These are phyloP conservation scores for Cardiosporidium cionae DNA, from an alignment of 169 alveolate species.

Conservation along the genomic window DNA sequence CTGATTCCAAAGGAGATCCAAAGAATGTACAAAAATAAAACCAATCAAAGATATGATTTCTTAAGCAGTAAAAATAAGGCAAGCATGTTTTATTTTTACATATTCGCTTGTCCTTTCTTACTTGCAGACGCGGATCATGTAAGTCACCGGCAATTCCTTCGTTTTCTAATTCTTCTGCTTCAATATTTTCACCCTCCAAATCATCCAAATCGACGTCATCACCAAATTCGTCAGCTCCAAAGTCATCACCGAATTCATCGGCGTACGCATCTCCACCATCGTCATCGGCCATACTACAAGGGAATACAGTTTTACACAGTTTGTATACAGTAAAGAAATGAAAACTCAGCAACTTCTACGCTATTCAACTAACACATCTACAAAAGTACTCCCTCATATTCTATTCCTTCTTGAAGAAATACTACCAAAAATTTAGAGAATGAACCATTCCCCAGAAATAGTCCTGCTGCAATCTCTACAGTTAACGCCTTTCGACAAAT, in stretches of 20 bases:
- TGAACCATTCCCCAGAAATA: no score
- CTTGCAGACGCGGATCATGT: constrained; percentile 25
- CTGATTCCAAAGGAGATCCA: neutral
- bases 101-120: neutral
- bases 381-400: no score
- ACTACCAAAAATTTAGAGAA: no score
- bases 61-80: neutral
- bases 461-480: no score
- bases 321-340: no score
- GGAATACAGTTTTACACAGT: no score
- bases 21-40: neutral
- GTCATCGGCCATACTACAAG: no score
- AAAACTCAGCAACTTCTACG: no score
- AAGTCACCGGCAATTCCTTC: no score
- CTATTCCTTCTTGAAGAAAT: no score
- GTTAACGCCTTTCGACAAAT: no score
- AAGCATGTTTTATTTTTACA: neutral
- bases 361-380: no score
- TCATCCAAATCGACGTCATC: constrained; percentile 17
- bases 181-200: neutral
- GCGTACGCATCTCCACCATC: neutral
- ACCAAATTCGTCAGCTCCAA: constrained; percentile 9
- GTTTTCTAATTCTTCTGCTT: neutral
- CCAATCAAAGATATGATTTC: neutral
- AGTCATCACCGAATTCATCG: constrained; percentile 16